These are phyloP conservation scores for Neopestalotiopsis sp. DNA, from an alignment of 2,329 filamentous ascomycete genomes.

Conservation along the genomic window DNA sequence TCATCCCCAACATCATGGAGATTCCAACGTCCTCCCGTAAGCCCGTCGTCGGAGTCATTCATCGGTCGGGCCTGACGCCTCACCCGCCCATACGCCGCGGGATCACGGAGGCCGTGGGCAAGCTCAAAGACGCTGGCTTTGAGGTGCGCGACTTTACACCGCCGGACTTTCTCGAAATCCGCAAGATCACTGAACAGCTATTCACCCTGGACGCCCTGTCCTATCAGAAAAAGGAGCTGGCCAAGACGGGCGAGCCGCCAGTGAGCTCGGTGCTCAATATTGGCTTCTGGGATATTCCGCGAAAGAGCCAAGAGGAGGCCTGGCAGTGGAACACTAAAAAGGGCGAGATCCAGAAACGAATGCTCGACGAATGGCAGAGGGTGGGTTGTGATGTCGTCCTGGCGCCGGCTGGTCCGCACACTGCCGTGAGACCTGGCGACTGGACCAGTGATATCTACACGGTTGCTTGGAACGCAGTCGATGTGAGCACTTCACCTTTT, in stretches of 20 bases:
- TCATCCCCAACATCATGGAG: slow-evolving; percentile 29
- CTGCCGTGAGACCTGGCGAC: slow-evolving; percentile 35
- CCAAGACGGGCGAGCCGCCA: slow-evolving; percentile 36
- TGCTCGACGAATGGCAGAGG: slow-evolving; percentile 40
- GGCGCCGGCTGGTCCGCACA: slow-evolving; percentile 35
- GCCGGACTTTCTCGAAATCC: slow-evolving; percentile 36
- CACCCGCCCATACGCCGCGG: slow-evolving; percentile 35
- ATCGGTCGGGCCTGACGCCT: slow-evolving; percentile 33
- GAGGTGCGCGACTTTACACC: slow-evolving; percentile 36
- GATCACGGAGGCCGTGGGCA: slow-evolving; percentile 32
- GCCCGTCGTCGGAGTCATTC: slow-evolving; percentile 36
- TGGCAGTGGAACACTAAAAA: slow-evolving; percentile 41
- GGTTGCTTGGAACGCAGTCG: slow-evolving; percentile 40
- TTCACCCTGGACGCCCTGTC: slow-evolving; percentile 42
- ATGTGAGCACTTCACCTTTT: slow-evolving; percentile 26
- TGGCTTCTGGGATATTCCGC: slow-evolving; percentile 37
- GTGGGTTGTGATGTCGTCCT: slow-evolving; percentile 36
- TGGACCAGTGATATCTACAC: slow-evolving; percentile 41
- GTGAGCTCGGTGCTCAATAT: slow-evolving; percentile 38
- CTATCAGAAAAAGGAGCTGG: slow-evolving; percentile 36
- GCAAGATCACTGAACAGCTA: slow-evolving; percentile 35
- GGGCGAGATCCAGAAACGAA: slow-evolving; percentile 35
- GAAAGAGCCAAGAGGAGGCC: slow-evolving; percentile 37
- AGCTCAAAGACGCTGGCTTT: slow-evolving; percentile 33
- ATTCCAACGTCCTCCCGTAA: slow-evolving; percentile 22